Base-by-base conservation (phyloP, 331 rosid species). In the Acacia concinna region DNA sequence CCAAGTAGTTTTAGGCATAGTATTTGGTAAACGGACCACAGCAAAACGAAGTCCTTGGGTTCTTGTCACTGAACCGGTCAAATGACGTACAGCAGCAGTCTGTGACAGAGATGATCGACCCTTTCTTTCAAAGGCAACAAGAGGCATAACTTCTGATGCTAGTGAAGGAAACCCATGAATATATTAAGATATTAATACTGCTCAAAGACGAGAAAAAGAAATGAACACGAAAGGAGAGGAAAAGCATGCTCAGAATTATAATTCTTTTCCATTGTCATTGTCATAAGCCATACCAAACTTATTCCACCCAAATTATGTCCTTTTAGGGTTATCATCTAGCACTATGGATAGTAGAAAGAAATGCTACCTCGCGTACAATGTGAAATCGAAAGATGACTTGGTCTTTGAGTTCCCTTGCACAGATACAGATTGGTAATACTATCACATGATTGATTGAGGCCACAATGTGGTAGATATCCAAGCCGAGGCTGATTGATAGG, bases 21-120 rank as follows among this genome's bases (percentile, higher is more conserved):
- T 40, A 47, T 27, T 73, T 65, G 63, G 13, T 71, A 37, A 28
- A 77, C 83, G 74, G 56, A 94, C 98, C 83, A 96, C 88, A 68
- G 94, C 98, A 41, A 93, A 93, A 80, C 98, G 94, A 44, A 93
- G 95, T 74, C 98, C 99, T 23, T 82, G 81, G 30, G 97, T 60
- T 72, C 54, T 79, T 65, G 87, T 84, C 69, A 91, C 88, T 71
- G 99, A 93, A 21, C 99, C 99, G 1, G 86, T 91, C 67, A 95
- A 80, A 65, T 95, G 89, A 74, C 89, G 87, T 67, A 95, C 97
- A 52, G 96, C 99, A 43, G 87, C 85, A 46, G 96, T 86, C 66
- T 78, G 87, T 3, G 76, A 56, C 69, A 81, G 82, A 37, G 92
- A 87, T 14, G 86, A 85, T 47, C 88, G 84, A 66, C 79, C 81